phyloP scores from a whole-genome alignment of 139 green algal species.

The Coccomyxa sp. region DNA sequence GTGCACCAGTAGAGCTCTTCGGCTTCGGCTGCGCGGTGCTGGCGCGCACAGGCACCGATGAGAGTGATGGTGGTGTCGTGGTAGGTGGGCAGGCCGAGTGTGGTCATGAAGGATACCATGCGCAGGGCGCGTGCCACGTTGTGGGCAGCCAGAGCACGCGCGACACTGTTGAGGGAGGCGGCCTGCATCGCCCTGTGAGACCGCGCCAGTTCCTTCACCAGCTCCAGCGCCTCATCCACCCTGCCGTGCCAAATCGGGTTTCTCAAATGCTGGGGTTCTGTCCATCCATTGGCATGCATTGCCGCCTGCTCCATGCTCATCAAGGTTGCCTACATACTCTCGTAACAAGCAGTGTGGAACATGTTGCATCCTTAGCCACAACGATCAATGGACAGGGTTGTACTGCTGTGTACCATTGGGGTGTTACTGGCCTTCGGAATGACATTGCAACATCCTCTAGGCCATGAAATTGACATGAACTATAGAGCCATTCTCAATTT shows the following conservation, averaged over 20 bases:
- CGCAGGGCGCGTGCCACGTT: constrained; percentile 34
- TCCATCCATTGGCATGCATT: not conserved
- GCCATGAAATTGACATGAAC: too few species aligned
- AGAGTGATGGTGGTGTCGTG: constrained; percentile 37
- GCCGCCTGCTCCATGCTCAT: not conserved
- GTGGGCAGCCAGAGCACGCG: constrained; percentile 19
- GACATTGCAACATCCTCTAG: too few species aligned
- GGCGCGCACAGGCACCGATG: constrained; percentile 31
- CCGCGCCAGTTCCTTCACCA: constrained; percentile 53
- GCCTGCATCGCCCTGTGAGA: constrained; percentile 41
- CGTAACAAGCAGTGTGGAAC: too few species aligned
- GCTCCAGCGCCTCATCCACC: constrained; percentile 55
- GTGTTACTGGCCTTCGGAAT: too few species aligned
- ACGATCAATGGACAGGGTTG: too few species aligned
- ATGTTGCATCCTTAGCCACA: too few species aligned
- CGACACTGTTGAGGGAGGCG: constrained; percentile 50
- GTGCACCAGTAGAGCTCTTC: constrained; percentile 37
- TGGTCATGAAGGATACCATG: constrained; percentile 46
- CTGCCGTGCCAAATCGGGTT: constrained; percentile 5
- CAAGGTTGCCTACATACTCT: too few species aligned
- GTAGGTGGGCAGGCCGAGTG: constrained; percentile 22
- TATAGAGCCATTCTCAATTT: too few species aligned
- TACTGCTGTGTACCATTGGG: too few species aligned
- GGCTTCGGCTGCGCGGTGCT: constrained; percentile 13
- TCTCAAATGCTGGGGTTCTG: not conserved